Evolutionary conservation across 1,284 basidiomycete genomes (phyloP).

Genomic region (Puccinia polysora): DNA sequence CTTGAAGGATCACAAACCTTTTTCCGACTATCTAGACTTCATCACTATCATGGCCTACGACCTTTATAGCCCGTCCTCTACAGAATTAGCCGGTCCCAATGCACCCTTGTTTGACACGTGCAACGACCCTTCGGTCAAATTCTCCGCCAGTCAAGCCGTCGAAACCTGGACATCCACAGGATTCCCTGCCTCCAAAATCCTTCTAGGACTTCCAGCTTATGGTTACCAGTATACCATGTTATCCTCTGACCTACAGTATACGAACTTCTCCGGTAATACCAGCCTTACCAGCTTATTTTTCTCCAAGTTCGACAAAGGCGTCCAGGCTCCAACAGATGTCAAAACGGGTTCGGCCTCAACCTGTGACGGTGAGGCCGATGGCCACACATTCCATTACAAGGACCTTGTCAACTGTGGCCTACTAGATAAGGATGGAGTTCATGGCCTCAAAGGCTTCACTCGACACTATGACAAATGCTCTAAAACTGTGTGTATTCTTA

Average conservation of each 20-base stretch:
- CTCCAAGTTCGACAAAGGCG: slow-evolving; percentile 25
- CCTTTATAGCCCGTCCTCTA: slow-evolving; percentile 19
- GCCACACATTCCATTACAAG: slow-evolving; percentile 22
- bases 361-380: slow-evolving; percentile 15
- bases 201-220: slow-evolving; percentile 34
- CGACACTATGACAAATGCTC: slow-evolving; percentile 40
- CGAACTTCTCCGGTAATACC: slow-evolving; percentile 27
- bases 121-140: slow-evolving; percentile 27
- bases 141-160: slow-evolving; percentile 12
- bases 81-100: slow-evolving; percentile 20
- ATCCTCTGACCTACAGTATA: slow-evolving; percentile 2
- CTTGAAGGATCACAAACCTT: slow-evolving; percentile 29
- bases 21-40: slow-evolving; percentile 33
- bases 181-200: slow-evolving; percentile 37
- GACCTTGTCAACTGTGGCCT: slow-evolving; percentile 30
- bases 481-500: slow-evolving; percentile 16
- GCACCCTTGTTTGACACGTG: slow-evolving; percentile 40
- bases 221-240: slow-evolving; percentile 27
- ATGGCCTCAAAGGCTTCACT: slow-evolving; percentile 37
- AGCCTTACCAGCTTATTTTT: slow-evolving; percentile 26
- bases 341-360: neutral
- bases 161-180: slow-evolving; percentile 37
- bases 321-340: neutral
- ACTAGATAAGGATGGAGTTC: neutral
- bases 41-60: slow-evolving; percentile 43